Conservation (phyloP, 176 grass and related monocot genomes). For the Triticum monococcum region DNA sequence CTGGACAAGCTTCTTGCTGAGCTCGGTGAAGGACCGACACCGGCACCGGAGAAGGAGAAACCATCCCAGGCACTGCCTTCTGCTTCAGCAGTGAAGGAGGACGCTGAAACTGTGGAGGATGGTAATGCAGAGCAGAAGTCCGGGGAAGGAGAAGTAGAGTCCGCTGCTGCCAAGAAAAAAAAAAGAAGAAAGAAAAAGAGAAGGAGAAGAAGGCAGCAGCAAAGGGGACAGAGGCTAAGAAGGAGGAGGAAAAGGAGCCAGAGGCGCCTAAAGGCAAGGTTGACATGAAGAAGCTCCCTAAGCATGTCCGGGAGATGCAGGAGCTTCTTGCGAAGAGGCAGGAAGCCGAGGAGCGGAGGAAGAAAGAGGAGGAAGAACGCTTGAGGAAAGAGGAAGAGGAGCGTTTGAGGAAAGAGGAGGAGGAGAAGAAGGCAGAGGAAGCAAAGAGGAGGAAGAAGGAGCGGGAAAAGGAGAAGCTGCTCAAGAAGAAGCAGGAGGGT, state of each 20-base stretch:
- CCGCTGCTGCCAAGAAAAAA: conserved; percentile 89
- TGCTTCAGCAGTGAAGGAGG: conserved; percentile 44
- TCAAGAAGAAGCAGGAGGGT: conserved; percentile 87
- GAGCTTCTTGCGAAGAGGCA: conserved; percentile 73
- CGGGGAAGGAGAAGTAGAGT: conserved; percentile 69
- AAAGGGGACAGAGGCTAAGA: conserved; percentile 43
- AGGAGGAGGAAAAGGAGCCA: conserved; percentile 54
- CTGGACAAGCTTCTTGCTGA: conserved; percentile 77
- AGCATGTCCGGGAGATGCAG: conserved; percentile 82
- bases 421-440: conserved; percentile 77
- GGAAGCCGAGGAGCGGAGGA: conserved; percentile 73
- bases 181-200: conserved; percentile 98
- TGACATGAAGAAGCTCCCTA: conserved; percentile 81
- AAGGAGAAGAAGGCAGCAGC: conserved; percentile 89
- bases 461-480: conserved; percentile 82
- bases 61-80: background rate
- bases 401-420: conserved; percentile 50
- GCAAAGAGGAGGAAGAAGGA: conserved; percentile 87
- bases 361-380: conserved; percentile 78
- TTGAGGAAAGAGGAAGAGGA: conserved; percentile 86
- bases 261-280: conserved; percentile 71
- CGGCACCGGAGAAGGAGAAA: conserved; percentile 22
- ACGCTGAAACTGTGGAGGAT: conserved; percentile 32
- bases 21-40: conserved; percentile 35
- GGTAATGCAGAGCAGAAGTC: conserved; percentile 57